Base-by-base conservation (phyloP, 345 rosid genomes). In the Hibiscus trionum region DNA sequence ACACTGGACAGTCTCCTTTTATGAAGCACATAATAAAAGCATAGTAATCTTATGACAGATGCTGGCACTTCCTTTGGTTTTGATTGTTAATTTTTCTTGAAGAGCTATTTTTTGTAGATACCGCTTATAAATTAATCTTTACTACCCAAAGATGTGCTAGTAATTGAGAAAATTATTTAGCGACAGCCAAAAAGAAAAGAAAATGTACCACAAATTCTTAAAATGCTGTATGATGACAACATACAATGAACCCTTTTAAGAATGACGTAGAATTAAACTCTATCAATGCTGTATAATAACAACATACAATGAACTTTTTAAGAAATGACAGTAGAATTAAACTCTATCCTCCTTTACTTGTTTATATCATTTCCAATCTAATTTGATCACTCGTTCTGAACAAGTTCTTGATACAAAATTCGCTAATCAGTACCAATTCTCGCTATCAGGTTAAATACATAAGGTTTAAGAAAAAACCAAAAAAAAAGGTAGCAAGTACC, bases 241-340 rank as follows among this genome's bases (percentile, higher is more conserved):
- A 66, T 44, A 65, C 16, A 46, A 66, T 24, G n/a, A 46, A 46
- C 37, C 56, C 44, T 66, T 24, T 66, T 66, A 24, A 47, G 70
- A 65, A 11, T 5, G 33, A 24, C 37, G 12, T 66, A 24, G 21
- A 27, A 46, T 66, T n/a, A 24, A 66, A 44, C 56, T 12, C 70
- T 21, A 9, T 27, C 35, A 39, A 33, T 66, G 19, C 33, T 7
- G 56, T 14, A 24, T 14, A 24, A 46, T 24, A 11, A 26, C 37
- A 64, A 46, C 55, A 66, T 44, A 65, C 16, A 24, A 66, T 24
- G 16, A 44, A 44, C 37, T 65, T 66, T 21, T 66, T 66, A 24
- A 46, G 70, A 65, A 64, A 11, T 4, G 33, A 44, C 11, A 37
- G 21, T 66, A 24, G 21, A 27, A 46, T 66, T 31, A 24, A 66